These are phyloP conservation scores for Fusarium penzigii DNA, from an alignment of 2,329 filamentous ascomycete species.

Conservation along the genomic window DNA sequence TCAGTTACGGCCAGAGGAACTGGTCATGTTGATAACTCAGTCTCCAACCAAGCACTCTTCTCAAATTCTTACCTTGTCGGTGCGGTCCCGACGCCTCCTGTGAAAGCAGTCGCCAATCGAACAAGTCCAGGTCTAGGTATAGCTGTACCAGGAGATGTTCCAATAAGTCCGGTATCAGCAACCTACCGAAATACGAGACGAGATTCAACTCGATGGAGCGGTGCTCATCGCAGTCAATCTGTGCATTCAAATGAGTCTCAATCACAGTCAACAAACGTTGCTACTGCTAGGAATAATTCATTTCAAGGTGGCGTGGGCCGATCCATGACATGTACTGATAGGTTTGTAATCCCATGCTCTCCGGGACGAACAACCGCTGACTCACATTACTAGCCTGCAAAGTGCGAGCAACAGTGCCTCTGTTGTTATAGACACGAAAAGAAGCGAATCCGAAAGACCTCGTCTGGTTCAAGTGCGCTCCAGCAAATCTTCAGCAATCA, in stretches of 20 bases:
- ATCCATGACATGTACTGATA: slow-evolving; percentile 23
- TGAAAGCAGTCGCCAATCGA: slow-evolving; percentile 16
- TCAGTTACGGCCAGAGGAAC: slow-evolving; percentile 43
- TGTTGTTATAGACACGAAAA: slow-evolving; percentile 20
- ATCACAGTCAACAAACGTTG: slow-evolving; percentile 13
- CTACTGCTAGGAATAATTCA: slow-evolving; percentile 16
- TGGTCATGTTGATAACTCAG: slow-evolving; percentile 35
- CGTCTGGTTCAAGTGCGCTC: slow-evolving; percentile 15
- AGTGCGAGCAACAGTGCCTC: slow-evolving; percentile 14
- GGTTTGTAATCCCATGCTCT: slow-evolving; percentile 18
- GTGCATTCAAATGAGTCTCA: slow-evolving; percentile 22
- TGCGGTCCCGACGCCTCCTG: slow-evolving; percentile 23
- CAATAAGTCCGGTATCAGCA: slow-evolving; percentile 11
- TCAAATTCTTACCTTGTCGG: slow-evolving; percentile 35
- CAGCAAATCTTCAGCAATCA: slow-evolving; percentile 14
- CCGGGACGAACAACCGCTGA: slow-evolving; percentile 18
- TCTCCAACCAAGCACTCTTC: slow-evolving; percentile 28
- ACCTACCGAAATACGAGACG: slow-evolving; percentile 17
- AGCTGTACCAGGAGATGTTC: slow-evolving; percentile 17
- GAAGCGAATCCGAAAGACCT: slow-evolving; percentile 17
- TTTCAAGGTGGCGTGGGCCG: slow-evolving; percentile 13
- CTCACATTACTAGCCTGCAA: slow-evolving; percentile 17
- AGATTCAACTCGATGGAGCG: slow-evolving; percentile 15
- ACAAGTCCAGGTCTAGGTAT: slow-evolving; percentile 17
- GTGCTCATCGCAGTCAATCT: slow-evolving; percentile 15